A percentile compares a stretch with the other conserved stretches of the same genome.
phyloP scores from a whole-genome alignment of 768 basidiomycete species.

The Gloeostereum incarnatum region DNA sequence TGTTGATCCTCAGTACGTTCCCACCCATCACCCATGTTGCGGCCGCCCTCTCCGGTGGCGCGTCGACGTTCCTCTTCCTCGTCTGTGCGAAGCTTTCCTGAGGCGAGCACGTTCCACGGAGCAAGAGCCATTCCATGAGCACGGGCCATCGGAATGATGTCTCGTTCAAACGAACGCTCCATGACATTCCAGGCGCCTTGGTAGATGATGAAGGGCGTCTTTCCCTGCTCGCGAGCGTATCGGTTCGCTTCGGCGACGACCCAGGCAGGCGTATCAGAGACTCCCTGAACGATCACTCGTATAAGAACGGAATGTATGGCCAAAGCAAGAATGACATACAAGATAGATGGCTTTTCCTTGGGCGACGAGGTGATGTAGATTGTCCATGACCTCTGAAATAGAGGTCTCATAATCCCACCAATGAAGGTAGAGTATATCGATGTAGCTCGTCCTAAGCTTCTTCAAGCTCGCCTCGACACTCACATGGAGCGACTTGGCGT shows the following conservation, averaged over 20 bases:
- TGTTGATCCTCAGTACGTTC: slow-evolving; percentile 14
- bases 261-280: slow-evolving; percentile 27
- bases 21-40: slow-evolving; percentile 10
- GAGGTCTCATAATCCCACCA: slow-evolving; percentile 35
- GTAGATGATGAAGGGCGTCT: slow-evolving; percentile 37
- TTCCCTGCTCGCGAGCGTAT: slow-evolving; percentile 29
- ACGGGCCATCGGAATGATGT: slow-evolving; percentile 31
- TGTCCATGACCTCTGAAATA: slow-evolving; percentile 34
- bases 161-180: slow-evolving; percentile 32
- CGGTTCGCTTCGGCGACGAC: slow-evolving; percentile 28
- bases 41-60: slow-evolving; percentile 20
- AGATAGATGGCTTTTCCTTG: slow-evolving; percentile 33
- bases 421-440: slow-evolving; percentile 36
- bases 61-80: slow-evolving; percentile 19
- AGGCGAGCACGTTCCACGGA: slow-evolving; percentile 24
- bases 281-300: no score
- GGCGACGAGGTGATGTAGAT: slow-evolving; percentile 32
- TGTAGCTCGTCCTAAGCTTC: slow-evolving; percentile 31
- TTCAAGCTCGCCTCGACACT: slow-evolving; percentile 26
- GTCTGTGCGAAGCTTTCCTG: slow-evolving; percentile 18
- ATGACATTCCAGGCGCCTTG: slow-evolving; percentile 28
- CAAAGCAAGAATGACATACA: no score
- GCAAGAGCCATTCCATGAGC: slow-evolving; percentile 23
- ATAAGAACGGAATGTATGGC: no score
- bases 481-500: slow-evolving; percentile 27